Evolutionary conservation across 1,284 basidiomycete species (phyloP).

Genomic region (Irpex rosettiformis): DNA sequence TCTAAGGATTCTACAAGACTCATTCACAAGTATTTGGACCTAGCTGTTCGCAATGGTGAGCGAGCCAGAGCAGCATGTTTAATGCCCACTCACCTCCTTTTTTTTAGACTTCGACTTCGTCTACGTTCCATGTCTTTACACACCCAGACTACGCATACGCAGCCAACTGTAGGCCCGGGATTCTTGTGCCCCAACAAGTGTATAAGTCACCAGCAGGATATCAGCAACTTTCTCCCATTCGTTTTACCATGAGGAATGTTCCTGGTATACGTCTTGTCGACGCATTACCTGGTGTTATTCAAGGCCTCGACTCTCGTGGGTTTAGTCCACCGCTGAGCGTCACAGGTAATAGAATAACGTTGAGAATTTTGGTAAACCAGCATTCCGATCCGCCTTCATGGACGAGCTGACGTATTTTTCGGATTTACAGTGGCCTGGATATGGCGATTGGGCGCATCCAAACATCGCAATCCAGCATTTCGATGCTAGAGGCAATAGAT

Average conservation of each 20-base stretch:
- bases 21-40: not conserved
- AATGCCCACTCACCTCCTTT: not conserved
- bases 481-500: not conserved
- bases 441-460: not conserved
- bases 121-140: not conserved
- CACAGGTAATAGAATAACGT: not conserved
- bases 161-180: not conserved
- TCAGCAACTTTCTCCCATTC: not conserved
- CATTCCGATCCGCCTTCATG: not conserved
- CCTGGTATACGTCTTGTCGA: not conserved
- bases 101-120: not conserved
- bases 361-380: not conserved
- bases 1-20: not conserved
- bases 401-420: not conserved
- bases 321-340: not conserved
- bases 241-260: not conserved
- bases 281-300: not conserved
- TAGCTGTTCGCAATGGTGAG: not conserved
- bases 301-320: not conserved
- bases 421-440: conserved; percentile 5
- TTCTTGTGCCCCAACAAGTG: conserved; percentile 5
- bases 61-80: not conserved
- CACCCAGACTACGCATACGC: not conserved
- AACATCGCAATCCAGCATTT: not conserved
- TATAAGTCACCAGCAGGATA: not conserved